A percentile compares a stretch with the other conserved stretches of the same genome.
Evolutionary conservation across 2,329 filamentous ascomycete genomes (phyloP).

Genomic region (Coniochaeta prunicola): DNA sequence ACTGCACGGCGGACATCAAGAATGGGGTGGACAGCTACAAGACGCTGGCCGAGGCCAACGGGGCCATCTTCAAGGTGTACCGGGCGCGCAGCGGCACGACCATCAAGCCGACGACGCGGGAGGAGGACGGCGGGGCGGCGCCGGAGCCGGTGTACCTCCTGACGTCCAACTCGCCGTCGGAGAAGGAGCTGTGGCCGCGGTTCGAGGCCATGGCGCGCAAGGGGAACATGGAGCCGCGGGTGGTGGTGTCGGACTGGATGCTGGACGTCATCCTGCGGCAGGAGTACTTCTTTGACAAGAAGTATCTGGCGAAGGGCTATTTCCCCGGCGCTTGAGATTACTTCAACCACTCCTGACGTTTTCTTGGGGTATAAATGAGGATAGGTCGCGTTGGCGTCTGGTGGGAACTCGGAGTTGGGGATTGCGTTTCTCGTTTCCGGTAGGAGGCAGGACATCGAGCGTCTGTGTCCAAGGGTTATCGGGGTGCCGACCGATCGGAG

Average conservation of each 20-base stretch:
- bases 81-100: slow-evolving; percentile 63
- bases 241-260: slow-evolving; percentile 85
- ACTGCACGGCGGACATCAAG: slow-evolving; percentile 72
- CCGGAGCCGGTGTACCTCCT: slow-evolving; percentile 78
- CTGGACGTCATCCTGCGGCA: slow-evolving; percentile 86
- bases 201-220: slow-evolving; percentile 75
- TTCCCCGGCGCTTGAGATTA: slow-evolving; percentile 1
- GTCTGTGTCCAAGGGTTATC: not conserved
- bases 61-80: slow-evolving; percentile 74
- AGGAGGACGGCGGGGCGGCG: slow-evolving; percentile 53
- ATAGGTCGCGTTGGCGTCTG: not conserved
- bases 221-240: slow-evolving; percentile 70
- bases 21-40: slow-evolving; percentile 82
- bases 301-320: slow-evolving; percentile 45
- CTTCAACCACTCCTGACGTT: too few species aligned
- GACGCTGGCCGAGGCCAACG: slow-evolving; percentile 81
- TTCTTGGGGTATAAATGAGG: not conserved
- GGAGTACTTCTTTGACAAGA: slow-evolving; percentile 59
- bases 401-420: not conserved
- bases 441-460: too few species aligned
- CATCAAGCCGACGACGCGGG: slow-evolving; percentile 53
- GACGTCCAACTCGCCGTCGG: slow-evolving; percentile 57
- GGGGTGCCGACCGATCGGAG: not conserved
- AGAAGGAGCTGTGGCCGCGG: slow-evolving; percentile 68
- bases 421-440: not conserved